A percentile compares a stretch with the other conserved stretches of the same genome.
Conservation (phyloP, 106 monocot genomes). For the Acorus calamus region DNA sequence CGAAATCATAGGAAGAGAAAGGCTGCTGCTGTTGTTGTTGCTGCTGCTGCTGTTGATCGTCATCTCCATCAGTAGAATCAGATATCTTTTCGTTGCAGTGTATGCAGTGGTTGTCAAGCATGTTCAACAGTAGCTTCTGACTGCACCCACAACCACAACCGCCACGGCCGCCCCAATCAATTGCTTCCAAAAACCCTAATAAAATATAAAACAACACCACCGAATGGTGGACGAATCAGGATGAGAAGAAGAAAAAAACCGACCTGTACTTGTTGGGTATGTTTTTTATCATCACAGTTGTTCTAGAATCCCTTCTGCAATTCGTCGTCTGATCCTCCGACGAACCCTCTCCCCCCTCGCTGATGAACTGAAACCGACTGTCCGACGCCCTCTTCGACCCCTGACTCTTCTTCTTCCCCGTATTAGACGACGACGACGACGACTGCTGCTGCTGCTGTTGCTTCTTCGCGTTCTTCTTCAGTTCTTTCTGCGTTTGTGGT, state of each 20-base stretch:
- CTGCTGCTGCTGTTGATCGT: too few relatives aligned
- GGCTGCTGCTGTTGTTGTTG: slow-evolving; percentile 19
- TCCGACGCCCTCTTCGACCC: slow-evolving; percentile 21
- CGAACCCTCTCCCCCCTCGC: background rate
- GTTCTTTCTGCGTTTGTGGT: too few relatives aligned
- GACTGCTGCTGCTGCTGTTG: background rate
- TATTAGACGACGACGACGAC: background rate
- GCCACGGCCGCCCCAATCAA: background rate
- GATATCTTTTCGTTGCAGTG: slow-evolving; percentile 75
- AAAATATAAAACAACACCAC: background rate
- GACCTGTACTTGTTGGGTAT: slow-evolving; percentile 99
- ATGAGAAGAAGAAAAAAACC: background rate
- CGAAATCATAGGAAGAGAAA: slow-evolving; percentile 84
- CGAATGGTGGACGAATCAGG: background rate
- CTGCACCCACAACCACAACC: slow-evolving; percentile 24
- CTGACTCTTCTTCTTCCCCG: slow-evolving; percentile 19
- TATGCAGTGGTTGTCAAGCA: slow-evolving; percentile 98
- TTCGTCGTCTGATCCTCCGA: too few relatives aligned
- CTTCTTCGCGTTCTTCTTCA: background rate
- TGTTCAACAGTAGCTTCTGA: slow-evolving; percentile 91
- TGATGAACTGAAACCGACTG: slow-evolving; percentile 47
- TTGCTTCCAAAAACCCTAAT: background rate
- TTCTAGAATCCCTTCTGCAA: slow-evolving; percentile 48
- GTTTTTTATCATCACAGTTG: slow-evolving; percentile 97
- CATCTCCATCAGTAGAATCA: too few relatives aligned